These are phyloP conservation scores for Candida saitoana DNA, from an alignment of 805 yeast genomes.

Conservation along the genomic window DNA sequence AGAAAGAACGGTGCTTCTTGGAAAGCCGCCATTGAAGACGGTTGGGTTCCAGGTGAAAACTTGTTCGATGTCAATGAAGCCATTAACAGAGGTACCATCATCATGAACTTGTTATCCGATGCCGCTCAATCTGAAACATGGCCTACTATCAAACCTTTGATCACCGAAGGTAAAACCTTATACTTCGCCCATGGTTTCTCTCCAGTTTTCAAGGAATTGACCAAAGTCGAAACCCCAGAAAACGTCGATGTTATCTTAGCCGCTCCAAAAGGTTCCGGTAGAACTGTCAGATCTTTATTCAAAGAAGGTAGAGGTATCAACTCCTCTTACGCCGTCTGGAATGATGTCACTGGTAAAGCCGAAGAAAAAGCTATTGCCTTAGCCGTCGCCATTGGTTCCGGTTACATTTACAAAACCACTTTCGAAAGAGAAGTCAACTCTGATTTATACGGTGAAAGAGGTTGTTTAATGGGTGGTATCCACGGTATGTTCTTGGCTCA, in stretches of 20 bases:
- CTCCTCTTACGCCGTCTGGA: constrained; percentile 99
- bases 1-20: constrained; percentile 98
- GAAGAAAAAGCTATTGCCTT: constrained; percentile 98
- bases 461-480: constrained; percentile 99
- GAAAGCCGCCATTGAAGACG: constrained; percentile 99
- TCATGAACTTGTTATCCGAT: constrained; percentile 97
- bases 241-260: constrained; percentile 96
- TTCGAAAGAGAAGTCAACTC: constrained; percentile 99
- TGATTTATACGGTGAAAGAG: constrained; percentile 99
- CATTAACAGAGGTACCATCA: constrained; percentile 81
- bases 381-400: constrained; percentile 99
- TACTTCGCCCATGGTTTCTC: constrained; percentile 99
- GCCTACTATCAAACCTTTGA: constrained; percentile 77
- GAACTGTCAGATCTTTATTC: constrained; percentile 98
- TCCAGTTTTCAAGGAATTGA: constrained; percentile 96
- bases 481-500: constrained; percentile 99
- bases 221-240: constrained; percentile 92
- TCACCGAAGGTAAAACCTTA: constrained; percentile 95
- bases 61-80: constrained; percentile 95
- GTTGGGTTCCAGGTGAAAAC: constrained; percentile 99
- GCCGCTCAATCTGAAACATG: constrained; percentile 99
- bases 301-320: constrained; percentile 99
- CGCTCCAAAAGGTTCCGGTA: constrained; percentile 99
- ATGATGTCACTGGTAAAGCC: constrained; percentile 98
- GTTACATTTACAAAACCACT: constrained; percentile 99